Evolutionary conservation across 1,139 yeast species (phyloP), one percentile per base, ranked within the genome.

Genomic region (Hemisphaericaspora xylofermentans): DNA sequence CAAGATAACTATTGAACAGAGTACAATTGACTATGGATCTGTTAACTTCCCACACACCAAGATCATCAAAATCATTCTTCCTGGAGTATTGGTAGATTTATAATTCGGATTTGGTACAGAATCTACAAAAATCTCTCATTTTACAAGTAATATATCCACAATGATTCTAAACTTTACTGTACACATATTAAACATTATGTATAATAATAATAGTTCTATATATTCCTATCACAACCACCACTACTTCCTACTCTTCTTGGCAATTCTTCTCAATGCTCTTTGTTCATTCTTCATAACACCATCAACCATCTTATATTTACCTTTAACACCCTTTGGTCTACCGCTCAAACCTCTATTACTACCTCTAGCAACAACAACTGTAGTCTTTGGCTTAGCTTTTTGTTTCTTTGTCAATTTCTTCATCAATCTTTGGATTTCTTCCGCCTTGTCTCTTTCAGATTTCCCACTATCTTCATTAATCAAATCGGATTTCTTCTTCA

Each of bases 221-320:
- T n/a, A n/a, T n/a, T n/a, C 16, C 4, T n/a, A 13, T 13, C 27
- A 9, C 27, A 8, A 6, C 24, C 17, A 16, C 16, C 32, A n/a
- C 26, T 51, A 57, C 50, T 64, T 61, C 49, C 53, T 63, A 55
- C 82, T 76, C 71, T 86, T 88, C 76, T 91, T 93, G 21, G 89
- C 86, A 52, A 91, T 86, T 61, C 98, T 83, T 63, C 80, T 84
- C 60, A 91, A 74, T 24, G 98, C 97, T 53, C 98, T 76, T 71
- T 85, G 91, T 67, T 93, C 99, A 64, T 93, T 93, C 87, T 94
- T 93, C 85, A 89, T 74, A 16, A 84, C 87, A 73, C 98, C 98
- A 67, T 93, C 99, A 54, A 93, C 98, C 98, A 94, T 93, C 84
- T 88, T 93, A 73, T 93, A 93, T 62, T 88, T 89, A 69, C 98